A percentile compares a stretch with the other conserved stretches of the same genome.
Conservation (phyloP, 345 rosid species). For the Kandelia obovata region DNA sequence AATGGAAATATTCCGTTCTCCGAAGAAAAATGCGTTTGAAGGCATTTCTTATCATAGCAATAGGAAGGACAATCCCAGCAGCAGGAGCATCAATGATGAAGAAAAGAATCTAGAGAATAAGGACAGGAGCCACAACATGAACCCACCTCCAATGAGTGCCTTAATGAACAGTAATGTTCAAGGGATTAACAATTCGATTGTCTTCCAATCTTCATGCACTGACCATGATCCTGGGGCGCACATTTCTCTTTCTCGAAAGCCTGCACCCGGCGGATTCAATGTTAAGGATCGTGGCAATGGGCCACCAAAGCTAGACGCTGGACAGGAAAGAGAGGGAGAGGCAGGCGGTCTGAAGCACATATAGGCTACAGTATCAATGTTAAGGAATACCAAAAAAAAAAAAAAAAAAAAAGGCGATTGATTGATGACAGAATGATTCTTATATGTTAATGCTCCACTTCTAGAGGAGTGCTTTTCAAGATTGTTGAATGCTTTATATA, state of each 20-base stretch:
- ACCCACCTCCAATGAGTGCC: slow-evolving; percentile 44
- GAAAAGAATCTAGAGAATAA: slow-evolving; percentile 36
- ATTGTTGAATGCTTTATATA: background rate
- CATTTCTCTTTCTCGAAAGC: slow-evolving; percentile 48
- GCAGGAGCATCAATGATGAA: slow-evolving; percentile 37
- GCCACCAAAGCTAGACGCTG: slow-evolving; percentile 22
- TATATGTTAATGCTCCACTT: slow-evolving; percentile 20
- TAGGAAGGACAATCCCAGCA: slow-evolving; percentile 30
- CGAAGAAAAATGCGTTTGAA: slow-evolving; percentile 27
- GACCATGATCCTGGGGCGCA: slow-evolving; percentile 88
- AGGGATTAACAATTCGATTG: slow-evolving; percentile 77
- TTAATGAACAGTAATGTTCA: slow-evolving; percentile 85
- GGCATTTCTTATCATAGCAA: slow-evolving; percentile 27
- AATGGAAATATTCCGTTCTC: slow-evolving; percentile 66
- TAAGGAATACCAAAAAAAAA: background rate
- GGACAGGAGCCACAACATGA: slow-evolving; percentile 20
- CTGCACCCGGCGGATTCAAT: slow-evolving; percentile 39
- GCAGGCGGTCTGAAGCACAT: background rate
- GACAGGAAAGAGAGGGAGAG: no score
- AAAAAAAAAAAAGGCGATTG: slow-evolving; percentile 13
- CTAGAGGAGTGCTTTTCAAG: slow-evolving; percentile 27
- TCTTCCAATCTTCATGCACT: slow-evolving; percentile 54
- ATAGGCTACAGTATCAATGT: background rate
- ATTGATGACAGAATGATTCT: slow-evolving; percentile 25
- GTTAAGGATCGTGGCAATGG: slow-evolving; percentile 44